Evolutionary conservation across 1,284 basidiomycete species (phyloP).

Genomic region (Puccinia novopanici): DNA sequence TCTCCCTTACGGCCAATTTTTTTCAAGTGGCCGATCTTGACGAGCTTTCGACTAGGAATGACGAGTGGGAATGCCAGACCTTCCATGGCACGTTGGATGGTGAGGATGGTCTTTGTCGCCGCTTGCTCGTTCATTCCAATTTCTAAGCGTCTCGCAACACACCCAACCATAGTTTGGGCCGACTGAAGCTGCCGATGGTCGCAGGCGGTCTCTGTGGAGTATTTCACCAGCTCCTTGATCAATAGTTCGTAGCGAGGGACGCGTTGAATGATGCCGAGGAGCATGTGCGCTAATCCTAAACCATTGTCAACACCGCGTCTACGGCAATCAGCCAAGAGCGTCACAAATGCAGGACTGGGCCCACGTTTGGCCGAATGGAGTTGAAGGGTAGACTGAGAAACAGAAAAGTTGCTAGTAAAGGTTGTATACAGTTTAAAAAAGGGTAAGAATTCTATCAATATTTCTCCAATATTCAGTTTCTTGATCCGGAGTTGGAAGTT

Average conservation of each 20-base stretch:
- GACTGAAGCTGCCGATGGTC: conserved; percentile 68
- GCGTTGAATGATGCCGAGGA: conserved; percentile 80
- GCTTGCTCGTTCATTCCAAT: conserved; percentile 74
- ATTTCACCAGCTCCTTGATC: conserved; percentile 71
- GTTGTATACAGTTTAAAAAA: conserved; percentile 77
- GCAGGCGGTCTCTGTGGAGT: conserved; percentile 67
- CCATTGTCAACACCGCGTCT: conserved; percentile 69
- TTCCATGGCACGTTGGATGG: conserved; percentile 72
- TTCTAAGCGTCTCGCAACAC: conserved; percentile 78
- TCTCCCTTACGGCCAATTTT: conserved; percentile 55
- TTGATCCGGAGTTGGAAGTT: conserved; percentile 5
- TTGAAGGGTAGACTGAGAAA: conserved; percentile 67
- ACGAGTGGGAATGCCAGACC: conserved; percentile 76
- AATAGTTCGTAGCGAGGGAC: conserved; percentile 80
- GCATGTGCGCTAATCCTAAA: conserved; percentile 75
- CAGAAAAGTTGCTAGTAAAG: conserved; percentile 74
- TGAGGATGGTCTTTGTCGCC: conserved; percentile 71
- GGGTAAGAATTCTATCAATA: conserved; percentile 70
- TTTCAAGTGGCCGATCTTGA: conserved; percentile 66
- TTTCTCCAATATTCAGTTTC: conserved; percentile 56
- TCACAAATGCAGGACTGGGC: conserved; percentile 66
- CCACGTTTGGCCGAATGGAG: conserved; percentile 61
- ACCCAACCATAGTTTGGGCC: conserved; percentile 70
- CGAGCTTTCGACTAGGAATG: conserved; percentile 72
- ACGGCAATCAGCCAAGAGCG: conserved; percentile 62